A percentile compares a stretch with the other conserved stretches of the same genome.
Conservation (phyloP, 345 rosid species). For the Camelina hispida region DNA sequence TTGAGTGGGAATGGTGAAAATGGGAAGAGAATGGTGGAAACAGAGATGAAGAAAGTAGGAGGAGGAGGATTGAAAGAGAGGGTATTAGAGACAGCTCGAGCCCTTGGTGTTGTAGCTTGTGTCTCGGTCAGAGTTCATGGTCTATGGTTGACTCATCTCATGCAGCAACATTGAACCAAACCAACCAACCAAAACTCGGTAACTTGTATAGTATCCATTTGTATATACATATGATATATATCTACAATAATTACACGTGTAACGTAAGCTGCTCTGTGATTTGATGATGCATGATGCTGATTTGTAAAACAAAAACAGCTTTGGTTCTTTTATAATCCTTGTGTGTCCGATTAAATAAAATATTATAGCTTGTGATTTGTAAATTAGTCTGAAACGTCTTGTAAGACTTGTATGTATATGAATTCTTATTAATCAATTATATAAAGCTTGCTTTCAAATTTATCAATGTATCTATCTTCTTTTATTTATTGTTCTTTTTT, state of each 20-base stretch:
- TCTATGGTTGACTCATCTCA: constrained; percentile 65
- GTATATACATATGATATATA: constrained; percentile 5
- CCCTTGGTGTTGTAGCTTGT: constrained; percentile 60
- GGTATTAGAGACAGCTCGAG: constrained; percentile 67
- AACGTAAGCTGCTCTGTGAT: constrained; percentile 33
- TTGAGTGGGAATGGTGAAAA: constrained; percentile 61
- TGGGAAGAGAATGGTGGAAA: constrained; percentile 63
- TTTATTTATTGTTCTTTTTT: neutral
- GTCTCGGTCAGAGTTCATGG: constrained; percentile 69
- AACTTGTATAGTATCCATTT: constrained; percentile 36
- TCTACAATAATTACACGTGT: constrained; percentile 36
- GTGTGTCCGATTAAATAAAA: constrained; percentile 22
- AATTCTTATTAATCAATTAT: neutral
- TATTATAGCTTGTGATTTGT: constrained; percentile 17
- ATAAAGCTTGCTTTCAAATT: constrained; percentile 30
- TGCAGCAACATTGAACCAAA: constrained; percentile 33
- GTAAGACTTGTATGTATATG: neutral
- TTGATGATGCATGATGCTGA: constrained; percentile 44
- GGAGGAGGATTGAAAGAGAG: constrained; percentile 53
- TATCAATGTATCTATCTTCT: constrained; percentile 4
- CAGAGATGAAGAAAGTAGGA: constrained; percentile 55
- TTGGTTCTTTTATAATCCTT: constrained; percentile 1
- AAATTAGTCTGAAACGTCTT: constrained; percentile 24
- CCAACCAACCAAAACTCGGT: neutral
- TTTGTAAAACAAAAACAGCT: constrained; percentile 44